Percentiles rank a stretch among this genome's conserved stretches.
Evolutionary conservation across 108 stramenopile species (phyloP).

Genomic region (Asterionellopsis glacialis): DNA sequence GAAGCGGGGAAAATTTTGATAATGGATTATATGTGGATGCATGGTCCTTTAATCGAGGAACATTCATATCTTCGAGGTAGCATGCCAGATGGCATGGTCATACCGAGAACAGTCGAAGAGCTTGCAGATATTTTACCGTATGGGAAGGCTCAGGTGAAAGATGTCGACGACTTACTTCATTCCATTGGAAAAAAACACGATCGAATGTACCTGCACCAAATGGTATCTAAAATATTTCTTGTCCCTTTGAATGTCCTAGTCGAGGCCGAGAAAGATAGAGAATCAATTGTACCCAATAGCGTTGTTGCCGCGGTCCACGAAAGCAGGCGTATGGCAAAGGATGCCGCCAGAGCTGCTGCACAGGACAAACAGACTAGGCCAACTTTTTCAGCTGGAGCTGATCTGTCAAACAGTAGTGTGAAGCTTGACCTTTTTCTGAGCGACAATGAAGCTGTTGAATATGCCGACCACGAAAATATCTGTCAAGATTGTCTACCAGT

Average conservation of each 20-base stretch:
- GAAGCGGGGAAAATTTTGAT: conserved; percentile 73
- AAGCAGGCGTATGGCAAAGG: conserved; percentile 28
- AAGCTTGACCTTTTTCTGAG: neutral
- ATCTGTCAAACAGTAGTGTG: neutral
- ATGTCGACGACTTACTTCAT: conserved; percentile 58
- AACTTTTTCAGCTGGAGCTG: neutral
- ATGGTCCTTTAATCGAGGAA: conserved; percentile 51
- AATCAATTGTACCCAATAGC: conserved; percentile 19
- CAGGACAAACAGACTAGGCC: neutral
- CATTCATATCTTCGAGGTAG: conserved; percentile 47
- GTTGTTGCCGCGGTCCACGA: conserved; percentile 45
- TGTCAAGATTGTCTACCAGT: conserved; percentile 74
- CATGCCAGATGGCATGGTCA: conserved; percentile 11
- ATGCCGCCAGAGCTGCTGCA: conserved; percentile 33
- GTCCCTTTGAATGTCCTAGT: conserved; percentile 49
- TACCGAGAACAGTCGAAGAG: conserved; percentile 55
- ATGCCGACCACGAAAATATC: conserved; percentile 72
- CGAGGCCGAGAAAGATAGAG: conserved; percentile 39
- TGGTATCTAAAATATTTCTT: conserved; percentile 71
- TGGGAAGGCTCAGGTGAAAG: conserved; percentile 57
- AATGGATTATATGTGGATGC: conserved; percentile 69
- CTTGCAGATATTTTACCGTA: conserved; percentile 48
- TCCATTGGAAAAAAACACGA: conserved; percentile 69
- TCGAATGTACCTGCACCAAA: conserved; percentile 48
- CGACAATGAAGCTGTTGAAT: conserved; percentile 22